Evolutionary conservation across 768 basidiomycete genomes (phyloP), one percentile per base, ranked within the genome.

Genomic region (Naganishia onofrii): DNA sequence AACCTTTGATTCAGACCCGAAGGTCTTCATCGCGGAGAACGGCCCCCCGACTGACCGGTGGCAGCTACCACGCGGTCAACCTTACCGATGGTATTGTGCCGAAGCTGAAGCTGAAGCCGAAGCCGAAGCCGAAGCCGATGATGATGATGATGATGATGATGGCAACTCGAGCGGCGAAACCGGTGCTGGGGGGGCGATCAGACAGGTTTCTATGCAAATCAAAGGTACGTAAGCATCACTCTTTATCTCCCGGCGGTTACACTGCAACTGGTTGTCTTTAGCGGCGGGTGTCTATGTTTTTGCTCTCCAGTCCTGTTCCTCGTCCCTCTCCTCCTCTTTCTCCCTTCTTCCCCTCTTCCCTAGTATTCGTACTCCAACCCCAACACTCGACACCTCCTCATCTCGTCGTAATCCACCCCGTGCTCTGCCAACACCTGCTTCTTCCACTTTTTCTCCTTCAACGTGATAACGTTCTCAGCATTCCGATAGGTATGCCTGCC

Each of bases 401-500:
- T 17, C 57, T 29, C 26, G 3, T 58, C 57, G 36, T 17, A 21
- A 10, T 36, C 29, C 12, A 58, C 21, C 26, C 57, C 57, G 8
- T 32, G 34, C 34, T 38, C 19, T 36, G 21, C 34, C 57, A 2
- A 2, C 57, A 58, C 10, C 57, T 29, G 26, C 34, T 58, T 36
- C 34, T 58, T 58, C 57, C 57, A 58, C n/a, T 58, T 36, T 3
- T 38, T 7, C 34, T 36, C 2, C 34, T 8, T 0, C 32, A 36
- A 7, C 3, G 42, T 36, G 19, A 58, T 36, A 2, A 7, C 23
- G 23, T n/a, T 36, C 34, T 58, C 57, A 26, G 23, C 19, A 23
- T 58, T 36, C 6, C 57, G 32, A 15, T 58, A 58, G 5, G 34
- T 58, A n/a, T 58, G 57, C 31, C 57, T 34, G 38, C 57, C 57